Evolutionary conservation across 2,329 filamentous ascomycete species (phyloP), one percentile per base, ranked within the genome.

Genomic region (Rugonectria rugulosa): DNA sequence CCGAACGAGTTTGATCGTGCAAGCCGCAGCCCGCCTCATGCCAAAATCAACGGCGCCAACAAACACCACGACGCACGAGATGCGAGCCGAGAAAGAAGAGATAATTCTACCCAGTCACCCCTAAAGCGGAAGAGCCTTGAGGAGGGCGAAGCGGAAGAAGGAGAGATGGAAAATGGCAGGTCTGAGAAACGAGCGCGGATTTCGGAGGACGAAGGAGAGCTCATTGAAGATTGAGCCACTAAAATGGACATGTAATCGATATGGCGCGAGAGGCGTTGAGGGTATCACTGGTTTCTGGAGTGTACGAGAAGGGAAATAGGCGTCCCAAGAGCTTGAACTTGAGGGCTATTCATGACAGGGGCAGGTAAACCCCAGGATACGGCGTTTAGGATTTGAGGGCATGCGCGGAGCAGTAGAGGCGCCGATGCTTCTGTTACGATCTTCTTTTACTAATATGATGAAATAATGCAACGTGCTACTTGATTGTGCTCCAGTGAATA

Each of bases 141-240:
- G 11, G 70, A 74, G 23, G 64, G 68, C 3, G 53, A 65, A 11
- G 58, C 56, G 0, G 68, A 71, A 3, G 74, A 74, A 27, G 24
- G 38, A 5, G 73, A 68, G 21, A 70, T 73, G 21, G 74, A 74
- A 26, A 26, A 31, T 9, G 73, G 68, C 20, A 70, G 73, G 20
- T 73, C 74, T 1, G 73, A 75, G 58, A 81, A 81, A 57, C 72
- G 77, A n/a, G 73, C 73, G 42, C 73, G 74, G 45, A 67, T 79
- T 23, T 80, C 77, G 0, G 76, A 79, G 50, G 79, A 81, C 43
- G 79, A 81, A 55, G 79, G 79, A 26, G 79, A 81, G 61, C 72
- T 81, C 31, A 64, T 75, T 26, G 75, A 77, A 55, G 70, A 73
- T 29, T 72, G 53, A 58, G 29, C n/a, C 20, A 23, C 10, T n/a